phyloP scores from a whole-genome alignment of 2,329 filamentous ascomycete genomes.

The Cryphonectria naterciae region DNA sequence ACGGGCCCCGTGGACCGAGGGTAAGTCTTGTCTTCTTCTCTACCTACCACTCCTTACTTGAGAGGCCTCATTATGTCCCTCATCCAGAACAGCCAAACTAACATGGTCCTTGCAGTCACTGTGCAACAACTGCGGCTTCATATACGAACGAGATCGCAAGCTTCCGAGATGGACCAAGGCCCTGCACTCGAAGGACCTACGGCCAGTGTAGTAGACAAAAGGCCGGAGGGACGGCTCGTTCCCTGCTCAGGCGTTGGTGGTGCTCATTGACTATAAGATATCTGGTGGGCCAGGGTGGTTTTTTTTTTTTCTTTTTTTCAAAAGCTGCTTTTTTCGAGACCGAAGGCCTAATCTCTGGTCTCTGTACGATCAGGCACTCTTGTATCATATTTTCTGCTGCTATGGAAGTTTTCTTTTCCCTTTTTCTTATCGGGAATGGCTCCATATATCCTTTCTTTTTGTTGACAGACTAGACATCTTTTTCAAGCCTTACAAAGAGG shows the following conservation, averaged over 20 bases:
- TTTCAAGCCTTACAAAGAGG: not conserved
- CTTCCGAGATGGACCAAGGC: conserved; percentile 78
- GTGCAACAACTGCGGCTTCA: conserved; percentile 89
- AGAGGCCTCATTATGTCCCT: not conserved
- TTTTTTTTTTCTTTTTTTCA: not conserved
- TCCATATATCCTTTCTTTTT: not conserved
- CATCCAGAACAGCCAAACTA: conserved; percentile 23
- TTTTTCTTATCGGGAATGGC: not conserved
- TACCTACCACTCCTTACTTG: conserved; percentile 3
- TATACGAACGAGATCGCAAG: conserved; percentile 85
- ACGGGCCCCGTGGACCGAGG: conserved; percentile 83
- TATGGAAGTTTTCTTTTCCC: not conserved
- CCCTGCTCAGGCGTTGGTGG: not conserved
- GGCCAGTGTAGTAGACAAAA: conserved; percentile 33
- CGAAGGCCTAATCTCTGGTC: not conserved
- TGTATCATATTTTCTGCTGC: not conserved
- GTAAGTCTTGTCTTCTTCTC: conserved; percentile 55
- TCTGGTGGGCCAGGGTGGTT: not conserved
- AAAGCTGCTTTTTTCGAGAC: not conserved
- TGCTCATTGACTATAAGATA: not conserved
- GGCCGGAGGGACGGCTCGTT: not conserved
- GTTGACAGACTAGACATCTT: not conserved
- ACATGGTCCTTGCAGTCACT: conserved; percentile 63
- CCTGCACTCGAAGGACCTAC: conserved; percentile 56
- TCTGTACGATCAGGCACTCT: not conserved